Evolutionary conservation across 495 filamentous ascomycete genomes (phyloP), one percentile per base, ranked within the genome.

Genomic region (Extremus antarcticus): DNA sequence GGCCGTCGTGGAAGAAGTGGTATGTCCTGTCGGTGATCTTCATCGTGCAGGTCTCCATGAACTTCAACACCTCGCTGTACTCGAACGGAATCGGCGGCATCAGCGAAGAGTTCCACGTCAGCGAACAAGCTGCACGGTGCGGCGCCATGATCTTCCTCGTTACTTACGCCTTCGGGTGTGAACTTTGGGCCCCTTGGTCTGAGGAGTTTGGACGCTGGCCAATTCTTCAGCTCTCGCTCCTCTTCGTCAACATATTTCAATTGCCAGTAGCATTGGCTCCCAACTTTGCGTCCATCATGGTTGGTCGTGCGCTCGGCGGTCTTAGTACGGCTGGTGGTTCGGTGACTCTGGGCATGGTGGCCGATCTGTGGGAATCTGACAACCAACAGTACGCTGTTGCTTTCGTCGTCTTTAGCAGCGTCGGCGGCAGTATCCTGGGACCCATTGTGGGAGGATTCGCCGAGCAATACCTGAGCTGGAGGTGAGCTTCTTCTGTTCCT

Each of bases 261-360:
- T 72, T 89, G 19, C 85, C 84, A 4, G 84, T 85, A 47, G 85
- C 77, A 0, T 58, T 89, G 23, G 84, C 85, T 1, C 80, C 78
- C 2, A 88, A 88, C 62, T 85, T 82, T 54, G 78, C 69, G 2
- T 78, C 82, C 2, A 73, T 89, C 53, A 65, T 89, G 20, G 82
- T 79, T 8, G 78, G 78, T 32, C 78, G 86, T 20, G 72, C 77
- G 7, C 73, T 90, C 0, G 85, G 85, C 16, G 86, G 86, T 47
- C 67, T 90, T 0, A 82, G 79, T 21, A 84, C 83, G 0, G 86
- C 86, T 11, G 86, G 86, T 41, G 86, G 86, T 49, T 87, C 84
- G 23, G 86, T 90, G 50, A 90, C 86, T 0, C 76, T 90, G 2
- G 86, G 86, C 29, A 87, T 90, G 84, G 80, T 88, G 22, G 86